These are phyloP conservation scores for Zostera marina DNA, from an alignment of 116 monocot species.

Conservation along the genomic window DNA sequence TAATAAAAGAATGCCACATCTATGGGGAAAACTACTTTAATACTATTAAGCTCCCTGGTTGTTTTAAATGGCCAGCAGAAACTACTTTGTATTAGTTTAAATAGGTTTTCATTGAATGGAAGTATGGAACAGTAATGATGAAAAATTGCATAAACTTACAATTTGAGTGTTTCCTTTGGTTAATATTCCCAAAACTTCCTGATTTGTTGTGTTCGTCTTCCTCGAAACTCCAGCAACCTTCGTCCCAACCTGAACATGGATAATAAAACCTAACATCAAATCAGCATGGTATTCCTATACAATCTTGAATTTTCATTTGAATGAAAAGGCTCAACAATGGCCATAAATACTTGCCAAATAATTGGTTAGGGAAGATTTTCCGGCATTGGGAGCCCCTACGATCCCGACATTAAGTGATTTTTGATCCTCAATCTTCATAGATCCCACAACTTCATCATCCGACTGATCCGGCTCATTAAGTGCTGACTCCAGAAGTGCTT, in stretches of 20 bases:
- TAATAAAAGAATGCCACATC: no score
- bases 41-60: no score
- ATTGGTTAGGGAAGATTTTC: slow-evolving; percentile 79
- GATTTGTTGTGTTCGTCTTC: slow-evolving; percentile 94
- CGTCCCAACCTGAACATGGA: slow-evolving; percentile 39
- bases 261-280: not conserved
- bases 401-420: slow-evolving; percentile 73
- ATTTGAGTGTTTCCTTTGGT: slow-evolving; percentile 80
- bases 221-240: slow-evolving; percentile 91
- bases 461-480: slow-evolving; percentile 45
- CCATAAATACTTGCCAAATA: slow-evolving; percentile 34
- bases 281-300: not conserved
- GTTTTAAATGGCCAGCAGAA: no score
- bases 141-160: slow-evolving; percentile 10
- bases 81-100: no score
- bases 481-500: slow-evolving; percentile 50
- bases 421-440: slow-evolving; percentile 62
- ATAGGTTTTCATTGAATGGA: no score
- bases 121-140: no score
- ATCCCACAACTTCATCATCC: slow-evolving; percentile 24
- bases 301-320: not conserved
- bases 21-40: no score
- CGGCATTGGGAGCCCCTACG: slow-evolving; percentile 90
- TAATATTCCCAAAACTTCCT: slow-evolving; percentile 79
- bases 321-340: not conserved